Base-by-base conservation (phyloP, 2,329 filamentous ascomycete species). In the Microsporum audouinii region DNA sequence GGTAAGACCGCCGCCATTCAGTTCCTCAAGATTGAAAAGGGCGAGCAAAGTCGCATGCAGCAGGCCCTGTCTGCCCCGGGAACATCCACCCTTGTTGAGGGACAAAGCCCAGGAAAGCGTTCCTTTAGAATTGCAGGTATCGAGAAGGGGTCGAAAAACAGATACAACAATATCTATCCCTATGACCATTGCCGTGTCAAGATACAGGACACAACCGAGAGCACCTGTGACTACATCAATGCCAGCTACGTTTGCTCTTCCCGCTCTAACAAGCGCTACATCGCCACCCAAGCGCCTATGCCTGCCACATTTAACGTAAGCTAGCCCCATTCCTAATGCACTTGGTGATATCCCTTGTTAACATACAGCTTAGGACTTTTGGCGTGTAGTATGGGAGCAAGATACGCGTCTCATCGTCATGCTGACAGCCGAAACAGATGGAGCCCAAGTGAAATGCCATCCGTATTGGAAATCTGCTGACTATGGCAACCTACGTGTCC, bases 91-190 rank as follows among this genome's bases (percentile, higher is more conserved):
- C 75, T 77, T 27, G 6, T 23, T 6, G 39, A n/a, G 31, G 49
- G 49, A 23, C 63, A 70, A 0, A 66, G 73, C 0, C 69, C 75
- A 1, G 71, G 77, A 41, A 74, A 75, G 27, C 71, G 66, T 55
- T 2, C 39, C 5, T 83, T 95, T 5, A 87, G 89, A 67, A 84
- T 99, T 58, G 94, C 89, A 0, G 94, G 94, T 5, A 88, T 99
- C 34, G 94, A 99, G 69, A 94, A 96, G 72, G 94, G 94, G 5
- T 84, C 81, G 17, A 97, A 97, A 78, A 99, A 99, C 68, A 84
- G 94, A 6, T 99, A 99, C 78, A 97, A 96, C 77, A 95, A 96
- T 67, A 96, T 97, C 61, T 86, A 95, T 75, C 94, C 94, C 0
- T 99, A 95, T 71, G 92, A 97, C 70, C 94, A 99, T 73, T 86